Evolutionary conservation across 768 basidiomycete genomes (phyloP), one percentile per base, ranked within the genome.

Genomic region (Sutorius australiensis): DNA sequence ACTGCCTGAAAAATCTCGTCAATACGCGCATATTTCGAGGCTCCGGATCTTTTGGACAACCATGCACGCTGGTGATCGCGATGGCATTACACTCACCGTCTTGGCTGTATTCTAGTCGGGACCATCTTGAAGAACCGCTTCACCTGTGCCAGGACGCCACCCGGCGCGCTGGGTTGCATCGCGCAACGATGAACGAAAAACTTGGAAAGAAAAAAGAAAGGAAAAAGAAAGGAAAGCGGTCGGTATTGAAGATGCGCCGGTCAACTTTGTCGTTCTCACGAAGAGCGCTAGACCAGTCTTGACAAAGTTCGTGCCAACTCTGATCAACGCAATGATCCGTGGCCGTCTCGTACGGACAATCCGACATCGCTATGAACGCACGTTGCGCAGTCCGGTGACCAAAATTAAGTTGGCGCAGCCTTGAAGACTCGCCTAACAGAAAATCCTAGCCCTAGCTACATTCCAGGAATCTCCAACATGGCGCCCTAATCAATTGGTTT

Each of bases 71-170:
- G 43, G 30, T 31, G 11, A 9, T 19, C 19, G 7, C 5, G 44
- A 27, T 11, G 24, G 32, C n/a, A 27, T 7, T 11, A 9, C 33
- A 41, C 68, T 50, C 44, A 68, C 67, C 44, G 55, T 45, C 43
- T 61, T 45, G 61, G 19, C 8, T 54, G 56, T 16, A 65, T 14
- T 41, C 40, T 70, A 9, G 51, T 16, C 16, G 65, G 51, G n/a
- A 71, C 11, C 0, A 50, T 13, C 43, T 47, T 50, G 7, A 71
- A 31, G 17, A 60, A 19, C n/a, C 48, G 48, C 46, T 39, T 54
- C 48, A 69, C 54, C 24, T 57, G 50, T 6, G 53, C 47, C 41
- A 64, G 47, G 54, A 68, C 51, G 5, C 49, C 38, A 46, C 45
- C 49, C 33, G 32, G 45, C 48, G 44, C 24, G 6, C 48, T 8